Evolutionary conservation across 1,284 basidiomycete species (phyloP).

Genomic region (Marasmius sp.): DNA sequence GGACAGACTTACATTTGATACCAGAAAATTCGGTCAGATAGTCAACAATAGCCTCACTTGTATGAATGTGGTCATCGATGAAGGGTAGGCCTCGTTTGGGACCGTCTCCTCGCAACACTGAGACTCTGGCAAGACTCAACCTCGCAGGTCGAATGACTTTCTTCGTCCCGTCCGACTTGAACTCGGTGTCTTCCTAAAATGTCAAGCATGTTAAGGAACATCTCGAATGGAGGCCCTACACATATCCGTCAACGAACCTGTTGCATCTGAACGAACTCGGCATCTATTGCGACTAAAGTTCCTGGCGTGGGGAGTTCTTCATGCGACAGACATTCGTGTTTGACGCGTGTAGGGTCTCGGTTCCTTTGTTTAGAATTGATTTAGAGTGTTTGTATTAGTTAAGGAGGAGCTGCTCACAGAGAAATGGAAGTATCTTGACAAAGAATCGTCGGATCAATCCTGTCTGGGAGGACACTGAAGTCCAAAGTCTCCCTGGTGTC

Average conservation of each 20-base stretch:
- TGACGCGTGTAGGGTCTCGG: constrained; percentile 72
- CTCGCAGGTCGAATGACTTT: constrained; percentile 90
- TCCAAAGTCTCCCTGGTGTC: constrained; percentile 64
- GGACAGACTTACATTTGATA: constrained; percentile 73
- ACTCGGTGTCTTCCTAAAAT: constrained; percentile 88
- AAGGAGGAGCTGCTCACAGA: constrained; percentile 49
- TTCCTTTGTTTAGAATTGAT: constrained; percentile 66
- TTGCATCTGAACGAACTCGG: constrained; percentile 97
- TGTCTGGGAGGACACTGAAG: constrained; percentile 63
- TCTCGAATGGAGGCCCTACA: background rate
- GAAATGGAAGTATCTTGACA: constrained; percentile 88
- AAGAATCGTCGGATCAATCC: constrained; percentile 75
- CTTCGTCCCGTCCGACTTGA: constrained; percentile 92
- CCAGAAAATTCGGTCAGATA: constrained; percentile 97
- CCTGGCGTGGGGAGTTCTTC: constrained; percentile 88
- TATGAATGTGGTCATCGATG: constrained; percentile 98
- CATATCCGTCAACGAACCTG: constrained; percentile 49
- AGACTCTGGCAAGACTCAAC: constrained; percentile 92
- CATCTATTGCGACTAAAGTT: constrained; percentile 92
- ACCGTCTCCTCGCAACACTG: constrained; percentile 88
- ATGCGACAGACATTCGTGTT: constrained; percentile 70
- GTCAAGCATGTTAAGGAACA: constrained; percentile 5
- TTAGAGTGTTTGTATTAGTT: background rate
- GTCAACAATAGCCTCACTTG: constrained; percentile 92
- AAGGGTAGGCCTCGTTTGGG: constrained; percentile 82